Percentiles rank a stretch among this genome's conserved stretches.
These are phyloP conservation scores for Phytophthora megakarya DNA, from an alignment of 352 stramenopile species.

Conservation along the genomic window DNA sequence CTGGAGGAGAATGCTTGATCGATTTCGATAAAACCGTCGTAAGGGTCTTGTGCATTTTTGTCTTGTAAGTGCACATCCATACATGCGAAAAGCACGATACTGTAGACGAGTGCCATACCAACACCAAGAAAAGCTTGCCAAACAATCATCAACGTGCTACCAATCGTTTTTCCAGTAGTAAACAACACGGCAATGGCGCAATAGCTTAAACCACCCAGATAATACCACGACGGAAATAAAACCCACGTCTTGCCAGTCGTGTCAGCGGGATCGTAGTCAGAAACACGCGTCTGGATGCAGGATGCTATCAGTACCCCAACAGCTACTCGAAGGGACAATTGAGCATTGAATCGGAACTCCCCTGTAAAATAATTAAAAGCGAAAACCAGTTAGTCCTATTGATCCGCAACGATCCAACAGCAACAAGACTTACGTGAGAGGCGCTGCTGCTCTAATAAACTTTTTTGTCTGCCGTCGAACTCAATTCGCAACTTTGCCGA, in stretches of 20 bases:
- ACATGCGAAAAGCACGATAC: slow-evolving; percentile 65
- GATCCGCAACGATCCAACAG: neutral
- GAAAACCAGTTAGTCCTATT: neutral
- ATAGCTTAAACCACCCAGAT: slow-evolving; percentile 74
- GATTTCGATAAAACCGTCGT: slow-evolving; percentile 59
- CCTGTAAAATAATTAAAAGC: slow-evolving; percentile 18
- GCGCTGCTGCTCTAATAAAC: slow-evolving; percentile 25
- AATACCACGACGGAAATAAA: slow-evolving; percentile 57
- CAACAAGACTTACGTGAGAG: slow-evolving; percentile 30
- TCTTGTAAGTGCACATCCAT: slow-evolving; percentile 55
- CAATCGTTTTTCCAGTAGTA: slow-evolving; percentile 68
- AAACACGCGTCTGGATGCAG: slow-evolving; percentile 45
- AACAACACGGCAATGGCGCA: slow-evolving; percentile 77
- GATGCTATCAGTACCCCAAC: slow-evolving; percentile 47
- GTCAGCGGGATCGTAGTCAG: slow-evolving; percentile 27
- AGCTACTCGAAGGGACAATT: slow-evolving; percentile 47
- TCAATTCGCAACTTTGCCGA: slow-evolving; percentile 36
- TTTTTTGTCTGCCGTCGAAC: slow-evolving; percentile 29
- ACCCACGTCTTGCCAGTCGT: slow-evolving; percentile 43
- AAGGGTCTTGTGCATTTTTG: slow-evolving; percentile 25
- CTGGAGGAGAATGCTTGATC: slow-evolving; percentile 61
- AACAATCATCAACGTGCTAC: slow-evolving; percentile 68
- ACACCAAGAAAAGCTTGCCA: slow-evolving; percentile 76
- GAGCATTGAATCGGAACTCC: slow-evolving; percentile 48
- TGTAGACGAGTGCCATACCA: slow-evolving; percentile 76